These are phyloP conservation scores for Boletus pseudopeckii DNA, from an alignment of 768 basidiomycete species.

Conservation along the genomic window DNA sequence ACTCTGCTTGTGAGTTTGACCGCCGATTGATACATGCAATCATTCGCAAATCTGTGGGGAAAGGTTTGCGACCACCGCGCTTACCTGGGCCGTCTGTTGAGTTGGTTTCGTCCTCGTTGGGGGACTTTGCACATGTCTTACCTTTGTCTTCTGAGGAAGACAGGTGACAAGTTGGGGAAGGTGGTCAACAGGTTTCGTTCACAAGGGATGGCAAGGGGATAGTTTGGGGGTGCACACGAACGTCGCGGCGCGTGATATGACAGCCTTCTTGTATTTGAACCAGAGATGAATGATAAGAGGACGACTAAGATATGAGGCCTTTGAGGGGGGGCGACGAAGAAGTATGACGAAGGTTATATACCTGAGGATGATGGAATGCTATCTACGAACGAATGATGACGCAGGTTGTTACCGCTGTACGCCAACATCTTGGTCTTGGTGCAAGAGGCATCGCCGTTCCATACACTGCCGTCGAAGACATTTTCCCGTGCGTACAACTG, in stretches of 20 bases:
- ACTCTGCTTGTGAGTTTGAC: slow-evolving; percentile 20
- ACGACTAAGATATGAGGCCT: too few species aligned
- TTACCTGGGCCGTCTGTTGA: not conserved
- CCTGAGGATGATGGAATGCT: too few species aligned
- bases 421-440: slow-evolving; percentile 9
- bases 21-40: slow-evolving; percentile 36
- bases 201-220: slow-evolving; percentile 18
- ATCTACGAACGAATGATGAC: too few species aligned
- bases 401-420: too few species aligned
- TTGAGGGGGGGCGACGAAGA: too few species aligned
- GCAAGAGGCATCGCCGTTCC: slow-evolving; percentile 7
- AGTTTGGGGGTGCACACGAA: not conserved
- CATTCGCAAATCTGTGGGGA: slow-evolving; percentile 48
- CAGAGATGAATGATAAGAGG: too few species aligned
- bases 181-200: slow-evolving; percentile 5
- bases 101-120: slow-evolving; percentile 1
- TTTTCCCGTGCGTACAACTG: slow-evolving; percentile 19
- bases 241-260: slow-evolving; percentile 4
- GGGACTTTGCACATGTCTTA: slow-evolving; percentile 8
- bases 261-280: too few species aligned
- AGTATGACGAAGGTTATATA: too few species aligned
- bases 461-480: slow-evolving; percentile 6
- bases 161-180: slow-evolving; percentile 21
- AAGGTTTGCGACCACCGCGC: slow-evolving; percentile 27
- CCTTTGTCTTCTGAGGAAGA: slow-evolving; percentile 12